Evolutionary conservation across 192 early-diverging fungal species (phyloP), one percentile per base, ranked within the genome.

Genomic region (Coemansia sp.): DNA sequence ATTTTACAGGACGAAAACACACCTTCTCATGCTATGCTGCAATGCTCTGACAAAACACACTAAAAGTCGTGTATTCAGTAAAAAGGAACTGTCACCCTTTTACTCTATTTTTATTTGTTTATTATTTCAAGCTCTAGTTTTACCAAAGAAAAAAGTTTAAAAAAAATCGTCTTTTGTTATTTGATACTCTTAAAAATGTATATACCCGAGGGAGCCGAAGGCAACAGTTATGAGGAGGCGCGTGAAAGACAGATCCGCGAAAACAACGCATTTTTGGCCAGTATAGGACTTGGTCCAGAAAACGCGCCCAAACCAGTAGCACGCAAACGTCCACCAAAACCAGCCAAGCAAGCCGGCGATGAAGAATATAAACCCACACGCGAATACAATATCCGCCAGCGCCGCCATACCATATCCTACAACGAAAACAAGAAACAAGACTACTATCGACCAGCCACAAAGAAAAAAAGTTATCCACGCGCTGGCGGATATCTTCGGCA

Each of bases 181-280:
- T 20, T 26, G 26, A 58, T 59, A n/a, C n/a, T n/a, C n/a, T n/a
- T n/a, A n/a, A n/a, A n/a, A n/a, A n/a, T n/a, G n/a, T n/a, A n/a
- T n/a, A n/a, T n/a, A n/a, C n/a, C n/a, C n/a, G n/a, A n/a, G n/a
- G n/a, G n/a, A n/a, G n/a, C n/a, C n/a, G n/a, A n/a, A n/a, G n/a
- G n/a, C 46, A 10, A 32, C 9, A 44, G 26, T 0, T 66, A 73
- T 18, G 70, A 67, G 55, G 51, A 73, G 10, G 58, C 61, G 53
- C 50, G 70, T 20, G 53, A 41, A 25, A 51, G 40, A 9, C 58
- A 58, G 40, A 67, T 73, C 24, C 62, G 64, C 53, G 64, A 66
- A 38, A 73, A 73, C 54, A 41, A 22, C 9, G 58, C 53, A 59
- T 63, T 58, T 15, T 54, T 73, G 14, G 55, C 55, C 33, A 62